Evolutionary conservation across 1,284 basidiomycete species (phyloP).

Genomic region (Cutaneotrichosporon cavernicola): DNA sequence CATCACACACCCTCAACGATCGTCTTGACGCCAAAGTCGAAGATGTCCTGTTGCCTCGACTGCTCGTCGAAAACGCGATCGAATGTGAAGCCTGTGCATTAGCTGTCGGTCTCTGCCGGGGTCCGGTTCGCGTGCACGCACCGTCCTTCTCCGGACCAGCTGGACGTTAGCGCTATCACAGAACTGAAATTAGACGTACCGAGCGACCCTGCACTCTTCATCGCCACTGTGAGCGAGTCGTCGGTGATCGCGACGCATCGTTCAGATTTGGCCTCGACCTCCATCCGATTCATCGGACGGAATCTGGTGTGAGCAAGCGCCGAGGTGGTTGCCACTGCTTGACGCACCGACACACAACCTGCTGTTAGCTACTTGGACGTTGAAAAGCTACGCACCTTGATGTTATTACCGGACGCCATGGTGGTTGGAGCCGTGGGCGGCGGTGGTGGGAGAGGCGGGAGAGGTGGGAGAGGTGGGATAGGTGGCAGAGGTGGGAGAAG

Average conservation of each 20-base stretch:
- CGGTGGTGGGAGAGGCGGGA: neutral
- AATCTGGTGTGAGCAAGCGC: conserved; percentile 62
- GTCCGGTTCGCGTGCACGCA: conserved; percentile 19
- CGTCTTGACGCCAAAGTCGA: conserved; percentile 97
- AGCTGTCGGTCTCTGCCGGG: conserved; percentile 13
- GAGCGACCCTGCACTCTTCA: conserved; percentile 67
- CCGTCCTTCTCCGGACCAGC: conserved; percentile 54
- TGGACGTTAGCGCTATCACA: conserved; percentile 20
- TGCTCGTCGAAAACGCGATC: conserved; percentile 94
- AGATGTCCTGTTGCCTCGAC: conserved; percentile 90
- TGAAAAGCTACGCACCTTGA: conserved; percentile 48
- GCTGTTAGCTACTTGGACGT: neutral
- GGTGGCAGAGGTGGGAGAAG: neutral
- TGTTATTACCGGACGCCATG: conserved; percentile 54
- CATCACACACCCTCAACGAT: conserved; percentile 51
- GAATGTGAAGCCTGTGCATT: conserved; percentile 79
- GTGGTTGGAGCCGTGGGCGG: conserved; percentile 13
- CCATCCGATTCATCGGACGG: conserved; percentile 90
- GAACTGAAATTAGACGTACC: conserved; percentile 58
- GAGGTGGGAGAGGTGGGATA: neutral
- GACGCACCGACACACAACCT: conserved; percentile 28
- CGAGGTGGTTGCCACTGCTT: neutral
- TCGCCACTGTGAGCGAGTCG: conserved; percentile 74
- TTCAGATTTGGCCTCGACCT: conserved; percentile 84
- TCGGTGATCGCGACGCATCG: conserved; percentile 81